Percentiles rank a stretch among this genome's conserved stretches.
These are phyloP conservation scores for Graphilbum sp. DNA, from an alignment of 2,329 filamentous ascomycete species.

Conservation along the genomic window DNA sequence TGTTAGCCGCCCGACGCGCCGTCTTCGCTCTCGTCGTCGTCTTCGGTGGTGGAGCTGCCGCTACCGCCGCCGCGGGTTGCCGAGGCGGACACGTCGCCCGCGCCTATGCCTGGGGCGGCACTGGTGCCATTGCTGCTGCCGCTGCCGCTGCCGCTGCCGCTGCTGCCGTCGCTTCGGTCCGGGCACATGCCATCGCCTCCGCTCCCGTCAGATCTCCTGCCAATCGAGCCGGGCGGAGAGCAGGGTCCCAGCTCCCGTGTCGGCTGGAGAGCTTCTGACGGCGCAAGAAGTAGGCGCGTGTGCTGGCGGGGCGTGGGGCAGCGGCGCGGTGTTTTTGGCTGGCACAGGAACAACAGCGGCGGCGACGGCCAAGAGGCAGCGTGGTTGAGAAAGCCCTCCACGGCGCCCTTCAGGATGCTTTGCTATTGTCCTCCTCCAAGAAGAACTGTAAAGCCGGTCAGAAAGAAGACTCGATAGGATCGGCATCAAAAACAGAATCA, in stretches of 20 bases:
- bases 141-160: background rate
- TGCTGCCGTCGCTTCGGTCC: background rate
- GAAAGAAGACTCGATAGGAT: background rate
- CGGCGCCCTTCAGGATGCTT: conserved; percentile 45
- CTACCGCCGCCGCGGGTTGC: background rate
- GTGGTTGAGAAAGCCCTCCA: conserved; percentile 20
- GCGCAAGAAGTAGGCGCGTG: no score
- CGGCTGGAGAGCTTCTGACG: no score
- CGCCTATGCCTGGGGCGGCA: background rate
- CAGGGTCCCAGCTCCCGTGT: background rate
- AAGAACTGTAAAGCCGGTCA: conserved; percentile 52
- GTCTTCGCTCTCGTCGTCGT: conserved; percentile 33
- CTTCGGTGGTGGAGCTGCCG: background rate
- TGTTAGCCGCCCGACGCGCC: conserved; percentile 50
- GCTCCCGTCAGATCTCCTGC: no score
- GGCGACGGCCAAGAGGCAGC: background rate
- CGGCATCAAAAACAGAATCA: background rate
- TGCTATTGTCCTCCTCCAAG: conserved; percentile 58
- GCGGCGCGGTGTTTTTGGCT: background rate
- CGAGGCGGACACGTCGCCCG: background rate
- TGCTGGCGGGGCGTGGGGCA: background rate
- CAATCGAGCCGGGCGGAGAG: no score
- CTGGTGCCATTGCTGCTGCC: background rate
- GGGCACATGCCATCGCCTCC: no score
- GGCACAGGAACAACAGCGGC: background rate